Percentiles rank a stretch among this genome's conserved stretches.
phyloP scores from a whole-genome alignment of 2,329 filamentous ascomycete genomes.

The Zasmidium angulare region DNA sequence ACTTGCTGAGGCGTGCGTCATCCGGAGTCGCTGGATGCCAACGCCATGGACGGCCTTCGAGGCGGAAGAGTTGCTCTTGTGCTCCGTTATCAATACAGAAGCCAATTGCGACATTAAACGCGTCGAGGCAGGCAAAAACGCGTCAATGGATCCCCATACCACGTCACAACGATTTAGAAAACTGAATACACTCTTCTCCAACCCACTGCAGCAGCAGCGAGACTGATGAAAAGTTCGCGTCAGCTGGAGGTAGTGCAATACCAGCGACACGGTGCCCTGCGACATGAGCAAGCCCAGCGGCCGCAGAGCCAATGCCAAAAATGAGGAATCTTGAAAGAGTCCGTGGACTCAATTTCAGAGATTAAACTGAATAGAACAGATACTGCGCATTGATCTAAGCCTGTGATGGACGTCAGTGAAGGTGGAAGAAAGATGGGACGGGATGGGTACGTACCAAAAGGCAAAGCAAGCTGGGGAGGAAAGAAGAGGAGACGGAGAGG shows the following conservation, averaged over 20 bases:
- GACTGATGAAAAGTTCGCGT: constrained; percentile 17
- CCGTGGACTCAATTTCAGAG: constrained; percentile 20
- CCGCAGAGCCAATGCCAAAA: constrained; percentile 13
- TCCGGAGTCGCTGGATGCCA: no score
- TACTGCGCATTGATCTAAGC: constrained; percentile 6
- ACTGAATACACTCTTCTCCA: constrained; percentile 7
- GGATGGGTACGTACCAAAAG: background rate
- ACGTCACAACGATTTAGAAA: background rate
- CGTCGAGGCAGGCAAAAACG: no score
- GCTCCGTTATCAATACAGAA: no score
- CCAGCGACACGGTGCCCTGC: constrained; percentile 12
- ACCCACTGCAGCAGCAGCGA: background rate
- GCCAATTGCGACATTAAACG: no score
- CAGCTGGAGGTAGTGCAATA: constrained; percentile 14
- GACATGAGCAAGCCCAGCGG: constrained; percentile 18
- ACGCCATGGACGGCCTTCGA: no score
- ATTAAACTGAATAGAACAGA: constrained; percentile 23
- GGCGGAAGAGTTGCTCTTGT: no score
- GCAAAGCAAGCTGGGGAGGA: background rate
- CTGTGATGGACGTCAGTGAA: background rate
- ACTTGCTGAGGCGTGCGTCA: no score
- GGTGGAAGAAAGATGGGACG: background rate
- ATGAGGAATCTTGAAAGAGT: constrained; percentile 20
- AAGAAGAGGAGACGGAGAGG: background rate
- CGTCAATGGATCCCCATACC: background rate